Conservation (phyloP, 176 grass and related monocot species). For the Lolium perenne region DNA sequence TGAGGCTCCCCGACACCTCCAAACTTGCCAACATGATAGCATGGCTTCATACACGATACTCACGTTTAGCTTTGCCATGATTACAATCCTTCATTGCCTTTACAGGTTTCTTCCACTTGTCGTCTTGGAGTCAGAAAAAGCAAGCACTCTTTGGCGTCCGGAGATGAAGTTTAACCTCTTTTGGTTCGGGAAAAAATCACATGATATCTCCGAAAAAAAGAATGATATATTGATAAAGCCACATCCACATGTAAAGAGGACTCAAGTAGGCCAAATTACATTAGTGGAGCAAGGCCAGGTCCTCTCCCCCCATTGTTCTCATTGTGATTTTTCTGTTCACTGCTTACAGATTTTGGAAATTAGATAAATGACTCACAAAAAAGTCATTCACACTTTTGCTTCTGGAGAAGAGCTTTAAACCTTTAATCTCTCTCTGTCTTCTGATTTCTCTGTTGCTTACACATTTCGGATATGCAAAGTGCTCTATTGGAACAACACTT, state of each 20-base stretch:
- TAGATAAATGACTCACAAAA: too few relatives aligned
- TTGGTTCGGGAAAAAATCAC: background rate
- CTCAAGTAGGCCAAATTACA: background rate
- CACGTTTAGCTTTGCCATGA: slow-evolving; percentile 1
- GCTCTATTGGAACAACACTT: background rate
- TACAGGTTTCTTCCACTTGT: background rate
- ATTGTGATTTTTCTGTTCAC: background rate
- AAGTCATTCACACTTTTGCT: too few relatives aligned
- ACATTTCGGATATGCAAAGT: background rate
- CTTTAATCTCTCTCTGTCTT: too few relatives aligned
- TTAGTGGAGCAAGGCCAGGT: background rate
- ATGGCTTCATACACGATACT: background rate
- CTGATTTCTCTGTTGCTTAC: background rate
- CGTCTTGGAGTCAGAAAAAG: background rate
- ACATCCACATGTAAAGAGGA: background rate
- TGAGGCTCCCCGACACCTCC: background rate
- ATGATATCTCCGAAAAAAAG: background rate
- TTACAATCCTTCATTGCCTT: background rate
- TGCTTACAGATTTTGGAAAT: background rate
- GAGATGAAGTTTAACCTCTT: background rate
- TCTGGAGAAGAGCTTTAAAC: too few relatives aligned
- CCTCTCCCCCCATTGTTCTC: background rate
- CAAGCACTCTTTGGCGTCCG: background rate
- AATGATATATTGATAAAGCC: background rate
- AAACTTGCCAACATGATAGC: background rate